Evolutionary conservation across 768 basidiomycete genomes (phyloP).

Genomic region (Asterophora parasitica): DNA sequence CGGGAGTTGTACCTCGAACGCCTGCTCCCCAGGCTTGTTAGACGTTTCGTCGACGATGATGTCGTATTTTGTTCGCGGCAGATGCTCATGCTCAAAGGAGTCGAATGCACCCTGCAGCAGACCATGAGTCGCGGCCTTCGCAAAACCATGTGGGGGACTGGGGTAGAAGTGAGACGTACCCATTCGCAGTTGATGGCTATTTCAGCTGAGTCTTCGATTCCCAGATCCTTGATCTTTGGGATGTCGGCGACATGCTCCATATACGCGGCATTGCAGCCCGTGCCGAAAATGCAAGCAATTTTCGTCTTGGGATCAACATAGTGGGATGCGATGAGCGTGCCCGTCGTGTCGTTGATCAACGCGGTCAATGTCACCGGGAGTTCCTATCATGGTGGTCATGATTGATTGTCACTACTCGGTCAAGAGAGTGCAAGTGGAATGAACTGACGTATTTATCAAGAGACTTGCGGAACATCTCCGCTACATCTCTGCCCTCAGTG

Average conservation of each 20-base stretch:
- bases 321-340: constrained; percentile 93
- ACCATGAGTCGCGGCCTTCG: too few relatives aligned
- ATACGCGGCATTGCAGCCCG: constrained; percentile 97
- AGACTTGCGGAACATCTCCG: constrained; percentile 85
- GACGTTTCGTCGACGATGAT: constrained; percentile 86
- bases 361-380: constrained; percentile 83
- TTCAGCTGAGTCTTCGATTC: constrained; percentile 54
- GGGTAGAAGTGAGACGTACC: constrained; percentile 38
- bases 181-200: constrained; percentile 99
- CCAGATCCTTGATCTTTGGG: constrained; percentile 76
- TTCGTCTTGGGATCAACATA: constrained; percentile 90
- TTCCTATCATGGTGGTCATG: constrained; percentile 38
- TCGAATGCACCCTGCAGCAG: constrained; percentile 86
- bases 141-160: neutral
- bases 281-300: constrained; percentile 96
- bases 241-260: constrained; percentile 89
- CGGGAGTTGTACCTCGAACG: constrained; percentile 64
- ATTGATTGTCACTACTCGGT: neutral
- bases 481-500: constrained; percentile 90
- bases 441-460: constrained; percentile 68
- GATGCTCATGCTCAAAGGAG: constrained; percentile 89
- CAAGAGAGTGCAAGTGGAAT: neutral
- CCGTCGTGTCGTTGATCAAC: constrained; percentile 96
- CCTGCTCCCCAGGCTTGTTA: constrained; percentile 95
- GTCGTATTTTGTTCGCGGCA: constrained; percentile 95